These are phyloP conservation scores for Agaricus blazei DNA, from an alignment of 768 basidiomycete species.

Conservation along the genomic window DNA sequence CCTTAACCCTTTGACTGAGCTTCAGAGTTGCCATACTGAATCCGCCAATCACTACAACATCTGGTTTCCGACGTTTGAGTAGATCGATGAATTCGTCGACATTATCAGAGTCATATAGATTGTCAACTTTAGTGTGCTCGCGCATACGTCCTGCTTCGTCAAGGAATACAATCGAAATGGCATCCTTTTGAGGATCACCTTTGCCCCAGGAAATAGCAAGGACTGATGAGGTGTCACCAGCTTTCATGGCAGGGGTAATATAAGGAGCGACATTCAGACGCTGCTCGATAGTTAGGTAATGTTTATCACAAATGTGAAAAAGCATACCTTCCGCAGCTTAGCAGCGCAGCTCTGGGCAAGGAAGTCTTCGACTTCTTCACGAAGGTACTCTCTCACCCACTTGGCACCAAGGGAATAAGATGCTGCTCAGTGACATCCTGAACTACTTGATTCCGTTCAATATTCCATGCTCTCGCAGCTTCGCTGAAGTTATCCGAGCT, in stretches of 20 bases:
- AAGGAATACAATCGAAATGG: constrained; percentile 77
- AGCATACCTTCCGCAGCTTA: constrained; percentile 63
- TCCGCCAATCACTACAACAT: constrained; percentile 86
- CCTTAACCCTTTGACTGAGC: constrained; percentile 60
- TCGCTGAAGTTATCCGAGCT: constrained; percentile 82
- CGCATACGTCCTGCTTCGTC: constrained; percentile 87
- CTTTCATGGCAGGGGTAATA: constrained; percentile 51
- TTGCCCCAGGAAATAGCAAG: constrained; percentile 93
- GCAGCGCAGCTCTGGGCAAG: constrained; percentile 65
- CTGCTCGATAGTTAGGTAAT: constrained; percentile 33
- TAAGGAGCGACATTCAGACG: constrained; percentile 82
- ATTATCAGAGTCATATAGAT: constrained; percentile 66
- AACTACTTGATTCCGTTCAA: constrained; percentile 72
- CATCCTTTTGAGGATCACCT: constrained; percentile 90
- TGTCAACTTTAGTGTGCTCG: constrained; percentile 88
- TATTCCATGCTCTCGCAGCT: constrained; percentile 88
- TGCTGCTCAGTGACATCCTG: constrained; percentile 75
- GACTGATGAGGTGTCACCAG: constrained; percentile 74
- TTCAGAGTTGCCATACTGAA: constrained; percentile 79
- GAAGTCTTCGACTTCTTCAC: constrained; percentile 86
- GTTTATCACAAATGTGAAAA: background rate
- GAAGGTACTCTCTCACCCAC: constrained; percentile 84
- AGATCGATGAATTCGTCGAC: constrained; percentile 76
- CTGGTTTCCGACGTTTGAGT: constrained; percentile 77
- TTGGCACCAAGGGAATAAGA: constrained; percentile 77